Base-by-base conservation (phyloP, 441 rosid species). In the Populus trichocarpa region DNA sequence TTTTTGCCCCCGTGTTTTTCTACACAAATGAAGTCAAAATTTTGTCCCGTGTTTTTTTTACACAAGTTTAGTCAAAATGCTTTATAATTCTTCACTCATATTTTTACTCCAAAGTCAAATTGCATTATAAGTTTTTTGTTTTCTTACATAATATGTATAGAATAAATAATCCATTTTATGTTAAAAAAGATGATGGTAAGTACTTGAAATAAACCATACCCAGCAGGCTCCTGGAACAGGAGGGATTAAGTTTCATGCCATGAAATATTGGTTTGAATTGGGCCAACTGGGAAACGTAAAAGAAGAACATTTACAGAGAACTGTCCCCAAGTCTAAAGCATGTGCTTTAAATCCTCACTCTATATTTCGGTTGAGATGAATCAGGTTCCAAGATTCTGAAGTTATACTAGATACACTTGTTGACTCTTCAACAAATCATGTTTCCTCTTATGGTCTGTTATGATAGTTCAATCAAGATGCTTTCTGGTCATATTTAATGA, bases 401-500 rank as follows among this genome's bases (percentile, higher is more conserved):
- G 8, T 30, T 23, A 32, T 42, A 13, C 68, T 64, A 30, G 57
- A 46, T 25, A 35, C 57, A 28, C 33, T 25, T 67, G 25, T 76
- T 76, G 73, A 36, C 74, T 35, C 33, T 66, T 66, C 69, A 66
- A 66, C 33, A 7, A 50, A 57, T 73, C 53, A 36, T 25, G 70
- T 50, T 23, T n/a, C 38, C 36, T 18, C 23, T 69, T 50, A 42
- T 69, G 10, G 57, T 69, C 69, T 69, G 1, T 30, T 36, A 36
- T 65, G 36, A 66, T 22, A 53, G 9, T 2, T 65, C 38, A 69
- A 40, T 18, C 75, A 20, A 32, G 40, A 38, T 65, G 36, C 65
- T 73, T 72, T 83, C 65, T 70, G 74, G 46, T 68, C 71, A 28
- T 72, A 35, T 12, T 74, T 78, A 50, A 77, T 81, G 23, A 70